Percentiles rank a stretch among this genome's conserved stretches.
phyloP scores from a whole-genome alignment of 176 grass and related monocot species.

The Melocanna baccifera region DNA sequence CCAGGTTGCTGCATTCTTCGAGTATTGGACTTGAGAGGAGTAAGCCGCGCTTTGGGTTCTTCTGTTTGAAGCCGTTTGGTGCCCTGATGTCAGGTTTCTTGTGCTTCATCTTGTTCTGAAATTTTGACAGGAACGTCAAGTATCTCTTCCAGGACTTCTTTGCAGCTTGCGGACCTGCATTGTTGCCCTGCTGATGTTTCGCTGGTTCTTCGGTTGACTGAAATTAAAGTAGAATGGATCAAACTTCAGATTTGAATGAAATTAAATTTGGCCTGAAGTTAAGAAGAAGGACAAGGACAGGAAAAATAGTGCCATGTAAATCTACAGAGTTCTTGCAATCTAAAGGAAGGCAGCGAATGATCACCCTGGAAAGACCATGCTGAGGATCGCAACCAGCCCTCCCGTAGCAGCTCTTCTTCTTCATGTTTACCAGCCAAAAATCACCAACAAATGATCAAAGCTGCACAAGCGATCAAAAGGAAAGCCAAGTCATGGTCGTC shows the following conservation, averaged over 20 bases:
- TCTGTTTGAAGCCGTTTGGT: background rate
- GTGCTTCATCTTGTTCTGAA: constrained; percentile 47
- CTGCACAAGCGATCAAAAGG: background rate
- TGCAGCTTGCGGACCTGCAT: background rate
- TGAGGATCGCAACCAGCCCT: background rate
- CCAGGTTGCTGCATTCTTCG: constrained; percentile 20
- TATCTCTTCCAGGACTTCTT: constrained; percentile 45
- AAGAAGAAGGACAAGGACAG: background rate
- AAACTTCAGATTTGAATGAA: background rate
- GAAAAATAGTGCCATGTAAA: background rate
- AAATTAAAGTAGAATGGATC: background rate
- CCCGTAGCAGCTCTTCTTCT: background rate
- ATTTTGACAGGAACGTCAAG: constrained; percentile 28
- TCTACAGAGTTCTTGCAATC: background rate
- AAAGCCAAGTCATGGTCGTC: background rate
- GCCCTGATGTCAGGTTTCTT: constrained; percentile 25
- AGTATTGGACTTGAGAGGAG: background rate
- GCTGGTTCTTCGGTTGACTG: background rate
- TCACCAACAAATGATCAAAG: background rate
- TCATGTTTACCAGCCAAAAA: constrained; percentile 8
- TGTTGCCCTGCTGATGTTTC: background rate
- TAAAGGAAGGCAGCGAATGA: background rate
- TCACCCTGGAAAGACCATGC: constrained; percentile 3
- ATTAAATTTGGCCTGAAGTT: background rate
- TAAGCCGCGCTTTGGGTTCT: background rate